Base-by-base conservation (phyloP, 805 yeast species). In the Candida ovalis region DNA sequence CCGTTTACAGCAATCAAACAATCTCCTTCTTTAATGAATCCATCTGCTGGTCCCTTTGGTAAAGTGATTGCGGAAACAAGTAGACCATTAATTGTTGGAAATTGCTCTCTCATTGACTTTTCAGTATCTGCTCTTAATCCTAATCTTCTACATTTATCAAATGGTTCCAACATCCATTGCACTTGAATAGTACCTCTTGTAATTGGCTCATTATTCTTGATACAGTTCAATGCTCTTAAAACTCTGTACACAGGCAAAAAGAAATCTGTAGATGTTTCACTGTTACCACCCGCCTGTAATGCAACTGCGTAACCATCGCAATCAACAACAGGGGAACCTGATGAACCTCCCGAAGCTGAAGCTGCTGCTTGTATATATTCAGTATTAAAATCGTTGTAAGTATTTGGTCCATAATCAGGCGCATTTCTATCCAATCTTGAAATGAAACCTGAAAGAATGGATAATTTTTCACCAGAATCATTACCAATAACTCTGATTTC, bases 301-400 rank as follows among this genome's bases (percentile, higher is more conserved):
- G 97, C 97, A 18, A 91, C 88, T 0, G 92, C 96, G 60, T 81
- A 68, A 2, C 97, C 97, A 56, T 86, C 84, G 40, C 85, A 81
- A 64, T 89, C 85, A 2, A 91, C 96, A n/a, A 91, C 97, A 0
- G 97, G 97, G 3, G 96, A 88, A 8, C 97, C 97, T 43, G 94
- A 84, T 3, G 96, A 89, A 2, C 97, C 97, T 27, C 97, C 97
- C 17, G 96, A 85, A 0, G 97, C 96, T 50, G 90, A 80, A 1
- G 97, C 97, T 7, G 97, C 97, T 1, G 97, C 97, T 68, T 90
- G 96, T 47, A 90, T 88, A 67, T 90, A 90, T 66, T 88, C 96
- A 1, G 96, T 89, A 64, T 90, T 89, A 75, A 89, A 90, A 72
- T 90, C 97, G 62, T 88, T 89, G 67, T 90, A 91, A 15, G 95